Percentiles rank a stretch among this genome's conserved stretches.
Conservation (phyloP, 1,284 basidiomycete genomes). For the Malassezia pachydermatis region DNA sequence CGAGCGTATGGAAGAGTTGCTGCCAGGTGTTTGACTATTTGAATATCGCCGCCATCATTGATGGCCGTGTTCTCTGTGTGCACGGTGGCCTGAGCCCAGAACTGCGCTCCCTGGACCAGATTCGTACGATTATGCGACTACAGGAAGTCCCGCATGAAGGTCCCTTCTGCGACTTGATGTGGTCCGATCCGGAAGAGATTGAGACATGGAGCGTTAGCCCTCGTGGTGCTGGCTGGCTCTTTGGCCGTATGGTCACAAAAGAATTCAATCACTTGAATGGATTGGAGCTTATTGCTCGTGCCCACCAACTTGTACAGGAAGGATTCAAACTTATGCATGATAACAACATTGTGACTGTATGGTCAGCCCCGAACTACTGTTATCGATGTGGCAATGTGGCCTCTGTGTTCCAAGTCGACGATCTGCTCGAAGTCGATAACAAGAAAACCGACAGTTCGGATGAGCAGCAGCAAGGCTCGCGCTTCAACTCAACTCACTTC, state of each 20-base stretch:
- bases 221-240: conserved; percentile 90
- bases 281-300: conserved; percentile 72
- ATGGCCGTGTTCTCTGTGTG: conserved; percentile 78
- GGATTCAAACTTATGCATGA: conserved; percentile 39
- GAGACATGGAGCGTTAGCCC: conserved; percentile 92
- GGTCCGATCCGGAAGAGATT: conserved; percentile 83
- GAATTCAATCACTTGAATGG: conserved; percentile 92
- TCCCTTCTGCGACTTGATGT: conserved; percentile 62
- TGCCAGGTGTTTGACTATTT: conserved; percentile 90
- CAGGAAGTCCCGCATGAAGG: conserved; percentile 95
- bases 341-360: conserved; percentile 32
- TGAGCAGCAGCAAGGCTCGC: conserved; percentile 19
- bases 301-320: conserved; percentile 79
- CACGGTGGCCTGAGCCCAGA: conserved; percentile 83
- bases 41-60: conserved; percentile 87
- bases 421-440: conserved; percentile 19
- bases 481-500: conserved; percentile 46
- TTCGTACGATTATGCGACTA: conserved; percentile 70
- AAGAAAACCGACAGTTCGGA: background rate
- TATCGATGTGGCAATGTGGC: conserved; percentile 48
- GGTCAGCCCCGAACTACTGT: conserved; percentile 39
- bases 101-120: conserved; percentile 61
- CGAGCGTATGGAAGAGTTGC: conserved; percentile 51
- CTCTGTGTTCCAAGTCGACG: conserved; percentile 43
- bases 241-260: conserved; percentile 71